These are phyloP conservation scores for Hyphopichia fennica DNA, from an alignment of 1,139 yeast species.

Conservation along the genomic window DNA sequence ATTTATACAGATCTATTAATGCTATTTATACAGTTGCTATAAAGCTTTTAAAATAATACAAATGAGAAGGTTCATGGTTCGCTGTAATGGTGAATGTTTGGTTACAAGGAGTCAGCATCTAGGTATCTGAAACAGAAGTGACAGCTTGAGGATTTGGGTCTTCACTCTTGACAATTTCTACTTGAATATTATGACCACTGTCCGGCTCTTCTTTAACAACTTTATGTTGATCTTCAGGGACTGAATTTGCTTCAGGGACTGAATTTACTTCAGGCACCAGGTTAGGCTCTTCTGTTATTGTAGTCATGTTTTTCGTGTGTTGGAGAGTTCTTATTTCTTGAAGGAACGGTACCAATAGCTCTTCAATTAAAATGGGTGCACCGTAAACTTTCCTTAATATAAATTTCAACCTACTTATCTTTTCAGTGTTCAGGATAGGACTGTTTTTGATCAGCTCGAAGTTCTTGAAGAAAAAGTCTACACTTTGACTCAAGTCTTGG, in stretches of 20 bases:
- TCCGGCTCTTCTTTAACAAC: not conserved
- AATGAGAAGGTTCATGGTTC: not conserved
- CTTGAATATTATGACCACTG: not conserved
- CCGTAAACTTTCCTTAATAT: slow-evolving; percentile 37
- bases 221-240: no score
- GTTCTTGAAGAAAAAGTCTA: slow-evolving; percentile 8
- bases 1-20: not conserved
- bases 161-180: not conserved
- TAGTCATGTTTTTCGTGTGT: no score
- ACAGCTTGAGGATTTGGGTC: no score
- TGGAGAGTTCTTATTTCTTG: not conserved
- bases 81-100: not conserved
- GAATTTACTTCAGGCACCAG: no score
- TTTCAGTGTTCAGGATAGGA: no score
- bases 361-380: slow-evolving; percentile 27
- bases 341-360: slow-evolving; percentile 12
- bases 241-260: no score
- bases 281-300: no score
- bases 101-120: not conserved
- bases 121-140: not conserved
- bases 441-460: no score
- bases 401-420: slow-evolving; percentile 27
- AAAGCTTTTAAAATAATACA: not conserved
- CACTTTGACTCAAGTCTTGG: slow-evolving; percentile 10
- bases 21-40: not conserved